phyloP scores from a whole-genome alignment of 345 rosid genomes.

The Cochlearia excelsa region DNA sequence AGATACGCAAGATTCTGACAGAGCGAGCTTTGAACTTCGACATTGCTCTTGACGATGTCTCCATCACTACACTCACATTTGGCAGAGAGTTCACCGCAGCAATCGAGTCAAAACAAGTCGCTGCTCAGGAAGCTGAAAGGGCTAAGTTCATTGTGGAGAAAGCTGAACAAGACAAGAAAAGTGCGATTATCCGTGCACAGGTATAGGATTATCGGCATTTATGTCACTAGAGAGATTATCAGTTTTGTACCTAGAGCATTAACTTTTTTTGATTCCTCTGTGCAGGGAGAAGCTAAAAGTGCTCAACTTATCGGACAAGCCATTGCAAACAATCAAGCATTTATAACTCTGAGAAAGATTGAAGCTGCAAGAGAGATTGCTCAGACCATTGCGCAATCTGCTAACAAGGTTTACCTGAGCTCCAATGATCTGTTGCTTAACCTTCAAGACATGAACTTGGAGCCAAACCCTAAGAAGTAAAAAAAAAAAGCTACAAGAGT shows the following conservation, averaged over 20 bases:
- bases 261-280: background rate
- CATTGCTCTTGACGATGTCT: conserved; percentile 77
- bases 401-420: conserved; percentile 73
- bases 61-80: conserved; percentile 80
- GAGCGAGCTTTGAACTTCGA: conserved; percentile 70
- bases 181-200: conserved; percentile 93
- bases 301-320: conserved; percentile 94
- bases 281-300: conserved; percentile 90
- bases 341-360: conserved; percentile 87
- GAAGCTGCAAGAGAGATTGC: conserved; percentile 97
- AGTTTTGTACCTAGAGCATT: background rate
- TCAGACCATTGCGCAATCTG: conserved; percentile 60
- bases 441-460: conserved; percentile 69
- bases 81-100: conserved; percentile 96
- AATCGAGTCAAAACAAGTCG: conserved; percentile 92
- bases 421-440: conserved; percentile 77
- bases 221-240: background rate
- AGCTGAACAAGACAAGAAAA: conserved; percentile 93
- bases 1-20: conserved; percentile 79
- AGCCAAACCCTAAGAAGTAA: conserved; percentile 45
- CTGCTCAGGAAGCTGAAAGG: conserved; percentile 95
- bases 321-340: conserved; percentile 87
- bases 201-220: conserved; percentile 21
- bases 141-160: conserved; percentile 94
- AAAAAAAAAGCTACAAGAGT: background rate